Evolutionary conservation across 805 yeast genomes (phyloP).

Genomic region (Lachancea sp.): DNA sequence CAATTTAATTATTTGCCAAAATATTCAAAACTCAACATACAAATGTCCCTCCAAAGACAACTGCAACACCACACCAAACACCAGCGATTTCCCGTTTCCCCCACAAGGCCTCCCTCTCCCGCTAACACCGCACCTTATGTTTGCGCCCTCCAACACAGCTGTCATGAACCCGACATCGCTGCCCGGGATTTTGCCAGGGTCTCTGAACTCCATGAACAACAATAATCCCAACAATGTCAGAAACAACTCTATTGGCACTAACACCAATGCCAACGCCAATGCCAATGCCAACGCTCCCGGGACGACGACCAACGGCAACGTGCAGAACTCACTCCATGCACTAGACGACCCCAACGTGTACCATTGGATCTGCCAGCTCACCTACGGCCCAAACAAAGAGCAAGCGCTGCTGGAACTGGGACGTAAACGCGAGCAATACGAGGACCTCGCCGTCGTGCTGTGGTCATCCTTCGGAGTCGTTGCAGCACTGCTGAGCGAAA

Average conservation of each 20-base stretch:
- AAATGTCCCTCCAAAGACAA: too few relatives aligned
- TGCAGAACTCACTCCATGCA: slow-evolving; percentile 33
- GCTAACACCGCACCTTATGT: background rate
- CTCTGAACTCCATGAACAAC: background rate
- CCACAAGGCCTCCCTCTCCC: too few relatives aligned
- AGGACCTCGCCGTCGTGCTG: slow-evolving; percentile 82
- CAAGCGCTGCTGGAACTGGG: slow-evolving; percentile 90
- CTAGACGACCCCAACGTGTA: slow-evolving; percentile 76
- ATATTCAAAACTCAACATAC: too few relatives aligned
- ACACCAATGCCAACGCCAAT: slow-evolving; percentile 12
- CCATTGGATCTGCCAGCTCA: slow-evolving; percentile 84
- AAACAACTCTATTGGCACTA: too few relatives aligned
- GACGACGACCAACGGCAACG: slow-evolving; percentile 4
- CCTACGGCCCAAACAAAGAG: slow-evolving; percentile 86
- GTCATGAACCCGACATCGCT: background rate
- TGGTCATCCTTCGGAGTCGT: slow-evolving; percentile 98
- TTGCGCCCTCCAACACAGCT: background rate
- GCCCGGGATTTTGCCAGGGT: background rate
- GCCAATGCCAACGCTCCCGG: slow-evolving; percentile 10
- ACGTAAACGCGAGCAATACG: slow-evolving; percentile 89
- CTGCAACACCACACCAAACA: too few relatives aligned
- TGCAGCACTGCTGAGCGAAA: slow-evolving; percentile 85
- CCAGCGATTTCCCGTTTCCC: too few relatives aligned
- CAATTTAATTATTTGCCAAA: too few relatives aligned
- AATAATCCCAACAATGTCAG: background rate